Conservation (phyloP, 1,284 basidiomycete genomes). For the Heterobasidion annosum region DNA sequence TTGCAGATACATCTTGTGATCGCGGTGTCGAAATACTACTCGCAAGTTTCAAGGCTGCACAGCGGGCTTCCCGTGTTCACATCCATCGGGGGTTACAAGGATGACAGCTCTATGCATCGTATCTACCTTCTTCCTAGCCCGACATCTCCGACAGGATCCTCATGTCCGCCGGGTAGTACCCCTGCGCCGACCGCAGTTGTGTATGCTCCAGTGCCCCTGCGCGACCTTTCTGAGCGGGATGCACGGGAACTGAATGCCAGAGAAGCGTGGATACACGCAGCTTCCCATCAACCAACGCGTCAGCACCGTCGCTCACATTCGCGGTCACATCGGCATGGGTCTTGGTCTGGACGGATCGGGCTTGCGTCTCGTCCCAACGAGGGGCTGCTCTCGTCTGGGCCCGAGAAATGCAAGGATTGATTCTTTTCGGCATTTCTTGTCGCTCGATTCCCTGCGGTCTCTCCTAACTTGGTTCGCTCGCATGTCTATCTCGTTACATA, state of each 20-base stretch:
- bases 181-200: slow-evolving; percentile 29
- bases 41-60: slow-evolving; percentile 35
- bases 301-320: slow-evolving; percentile 21
- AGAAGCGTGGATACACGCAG: slow-evolving; percentile 52
- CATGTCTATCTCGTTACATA: not conserved
- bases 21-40: slow-evolving; percentile 56
- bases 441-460: not conserved
- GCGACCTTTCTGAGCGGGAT: slow-evolving; percentile 39
- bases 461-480: not conserved
- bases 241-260: slow-evolving; percentile 47
- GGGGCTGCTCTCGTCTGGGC: slow-evolving; percentile 27
- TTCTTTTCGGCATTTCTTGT: not conserved
- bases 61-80: slow-evolving; percentile 13
- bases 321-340: slow-evolving; percentile 17
- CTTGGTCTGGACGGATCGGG: slow-evolving; percentile 28
- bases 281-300: slow-evolving; percentile 11
- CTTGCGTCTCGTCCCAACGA: slow-evolving; percentile 35
- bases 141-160: slow-evolving; percentile 11
- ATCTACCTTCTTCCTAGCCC: slow-evolving; percentile 46
- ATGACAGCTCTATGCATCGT: slow-evolving; percentile 30
- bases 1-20: slow-evolving; percentile 63
- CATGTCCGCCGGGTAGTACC: slow-evolving; percentile 2
- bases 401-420: slow-evolving; percentile 18
- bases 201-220: slow-evolving; percentile 61
- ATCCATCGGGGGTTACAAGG: slow-evolving; percentile 18